phyloP scores from a whole-genome alignment of 805 yeast genomes.

The Naumovozyma dairenensis region DNA sequence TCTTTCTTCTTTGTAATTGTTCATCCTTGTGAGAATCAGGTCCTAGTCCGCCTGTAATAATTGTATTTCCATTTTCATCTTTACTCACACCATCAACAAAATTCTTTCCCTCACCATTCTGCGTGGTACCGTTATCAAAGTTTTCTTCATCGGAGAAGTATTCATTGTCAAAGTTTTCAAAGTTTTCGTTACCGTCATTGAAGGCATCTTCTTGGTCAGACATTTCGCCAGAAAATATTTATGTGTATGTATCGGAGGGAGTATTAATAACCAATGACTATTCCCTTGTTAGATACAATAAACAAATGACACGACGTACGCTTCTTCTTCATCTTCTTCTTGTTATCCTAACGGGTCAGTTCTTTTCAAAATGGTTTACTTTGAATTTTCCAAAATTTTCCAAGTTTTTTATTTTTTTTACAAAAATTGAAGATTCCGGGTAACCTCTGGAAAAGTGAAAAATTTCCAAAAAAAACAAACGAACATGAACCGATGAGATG shows the following conservation, averaged over 20 bases:
- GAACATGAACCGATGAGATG: too few relatives aligned
- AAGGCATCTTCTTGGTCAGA: too few relatives aligned
- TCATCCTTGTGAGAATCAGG: slow-evolving; percentile 41
- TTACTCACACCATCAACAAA: slow-evolving; percentile 31
- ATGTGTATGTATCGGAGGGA: too few relatives aligned
- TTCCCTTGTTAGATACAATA: neutral
- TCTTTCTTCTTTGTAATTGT: slow-evolving; percentile 40
- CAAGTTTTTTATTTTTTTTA: too few relatives aligned
- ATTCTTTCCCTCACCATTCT: slow-evolving; percentile 27
- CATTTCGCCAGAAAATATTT: too few relatives aligned
- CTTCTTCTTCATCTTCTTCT: slow-evolving; percentile 49
- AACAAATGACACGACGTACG: slow-evolving; percentile 21
- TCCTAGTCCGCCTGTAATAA: slow-evolving; percentile 62
- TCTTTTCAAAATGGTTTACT: too few relatives aligned
- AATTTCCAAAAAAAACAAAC: too few relatives aligned
- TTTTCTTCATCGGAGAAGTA: slow-evolving; percentile 70
- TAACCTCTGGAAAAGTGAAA: too few relatives aligned
- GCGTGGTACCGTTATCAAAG: slow-evolving; percentile 24
- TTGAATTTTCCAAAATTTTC: too few relatives aligned
- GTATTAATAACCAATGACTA: too few relatives aligned
- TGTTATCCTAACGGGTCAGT: too few relatives aligned
- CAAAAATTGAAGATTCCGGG: too few relatives aligned
- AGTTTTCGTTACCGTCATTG: slow-evolving; percentile 61
- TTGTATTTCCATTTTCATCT: slow-evolving; percentile 58
- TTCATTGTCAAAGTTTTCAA: slow-evolving; percentile 77